Base-by-base conservation (phyloP, 2,329 filamentous ascomycete genomes). In the Monosporascus sp. region DNA sequence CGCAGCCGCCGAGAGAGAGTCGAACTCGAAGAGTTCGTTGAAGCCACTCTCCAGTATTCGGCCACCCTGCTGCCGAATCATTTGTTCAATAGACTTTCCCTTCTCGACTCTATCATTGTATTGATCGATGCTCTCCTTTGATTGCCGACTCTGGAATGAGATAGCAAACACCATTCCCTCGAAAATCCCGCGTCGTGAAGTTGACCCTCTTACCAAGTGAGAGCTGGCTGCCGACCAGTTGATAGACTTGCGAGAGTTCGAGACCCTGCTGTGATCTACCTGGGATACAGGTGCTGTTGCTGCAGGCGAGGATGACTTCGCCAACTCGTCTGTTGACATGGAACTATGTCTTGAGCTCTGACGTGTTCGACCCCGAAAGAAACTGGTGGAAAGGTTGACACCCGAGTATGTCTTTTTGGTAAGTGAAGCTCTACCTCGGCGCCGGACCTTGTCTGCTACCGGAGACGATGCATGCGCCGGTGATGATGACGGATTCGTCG, bases 151-250 rank as follows among this genome's bases (percentile, higher is more conserved):
- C 60, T 78, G 78, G 57, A 91, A 90, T 0, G 91, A 93, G 11
- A 96, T 81, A 0, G 91, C 91, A 70, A 97, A 97, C 0, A 84
- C 84, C 91, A 97, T 96, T 43, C 86, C 84, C 1, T 80, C 73
- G 63, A 97, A 96, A 0, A 95, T 56, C 0, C 66, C 64, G 14
- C 41, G 48, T 34, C 48, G 57, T 20, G 43, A 47, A 27, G 48
- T 49, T n/a, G 59, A 53, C 44, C 26, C 14, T 46, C 24, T 17
- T 24, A 16, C 17, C 7, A n/a, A 17, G 24, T 22, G 43, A n/a
- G 17, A n/a, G 11, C 14, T 26, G n/a, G 14, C 6, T 16, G 14
- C 14, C 24, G 43, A 31, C 22, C 22, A n/a, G 26, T 51, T 37
- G 27, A 46, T 34, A 24, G 51, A 53, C 40, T 50, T 53, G 40